Evolutionary conservation across 768 basidiomycete genomes (phyloP).

Genomic region (Leccinum arenicola): DNA sequence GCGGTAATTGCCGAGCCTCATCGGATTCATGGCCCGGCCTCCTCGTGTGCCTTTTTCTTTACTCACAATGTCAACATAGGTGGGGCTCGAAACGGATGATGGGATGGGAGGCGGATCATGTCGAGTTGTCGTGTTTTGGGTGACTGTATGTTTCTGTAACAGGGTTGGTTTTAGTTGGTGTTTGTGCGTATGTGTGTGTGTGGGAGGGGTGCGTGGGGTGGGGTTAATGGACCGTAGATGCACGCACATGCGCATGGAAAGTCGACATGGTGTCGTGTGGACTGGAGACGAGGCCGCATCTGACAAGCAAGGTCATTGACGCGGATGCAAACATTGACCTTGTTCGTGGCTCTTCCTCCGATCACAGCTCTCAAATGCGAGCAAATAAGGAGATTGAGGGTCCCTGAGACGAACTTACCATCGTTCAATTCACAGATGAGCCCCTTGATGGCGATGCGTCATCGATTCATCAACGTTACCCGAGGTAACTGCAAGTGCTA

Average conservation of each 20-base stretch:
- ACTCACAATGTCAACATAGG: background rate
- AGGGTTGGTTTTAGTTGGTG: background rate
- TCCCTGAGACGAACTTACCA: too few species aligned
- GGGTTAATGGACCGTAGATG: background rate
- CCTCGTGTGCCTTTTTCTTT: background rate
- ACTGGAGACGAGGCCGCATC: background rate
- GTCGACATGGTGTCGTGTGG: background rate
- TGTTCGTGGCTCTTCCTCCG: too few species aligned
- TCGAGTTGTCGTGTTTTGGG: constrained; percentile 7
- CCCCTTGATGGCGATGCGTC: too few species aligned
- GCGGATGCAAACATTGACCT: background rate
- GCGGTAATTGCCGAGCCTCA: background rate
- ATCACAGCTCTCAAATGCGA: background rate
- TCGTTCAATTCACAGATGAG: too few species aligned
- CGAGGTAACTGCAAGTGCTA: background rate
- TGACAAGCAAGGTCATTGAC: background rate
- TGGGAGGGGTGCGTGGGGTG: background rate
- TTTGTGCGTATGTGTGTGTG: background rate
- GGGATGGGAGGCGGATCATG: background rate
- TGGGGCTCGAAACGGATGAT: constrained; percentile 6
- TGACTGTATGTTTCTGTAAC: background rate
- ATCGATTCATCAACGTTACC: background rate
- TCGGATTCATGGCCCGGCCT: background rate
- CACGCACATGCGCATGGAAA: background rate
- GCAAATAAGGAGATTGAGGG: background rate